Evolutionary conservation across 768 basidiomycete species (phyloP).

Genomic region (Tremella mesenterica): DNA sequence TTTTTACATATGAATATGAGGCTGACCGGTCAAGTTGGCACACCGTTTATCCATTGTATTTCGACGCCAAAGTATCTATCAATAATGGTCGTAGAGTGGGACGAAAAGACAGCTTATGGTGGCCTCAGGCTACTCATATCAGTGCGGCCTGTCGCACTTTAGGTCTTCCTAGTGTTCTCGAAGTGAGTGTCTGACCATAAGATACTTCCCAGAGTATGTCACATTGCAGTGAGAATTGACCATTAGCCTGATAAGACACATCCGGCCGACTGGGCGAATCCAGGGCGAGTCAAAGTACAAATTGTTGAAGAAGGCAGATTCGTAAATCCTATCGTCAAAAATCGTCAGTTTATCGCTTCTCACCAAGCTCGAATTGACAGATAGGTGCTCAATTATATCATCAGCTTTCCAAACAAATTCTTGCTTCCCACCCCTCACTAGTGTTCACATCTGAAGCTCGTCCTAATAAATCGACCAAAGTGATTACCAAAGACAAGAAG

Average conservation of each 20-base stretch:
- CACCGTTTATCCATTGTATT: slow-evolving; percentile 90
- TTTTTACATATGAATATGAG: background rate
- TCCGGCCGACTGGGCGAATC: slow-evolving; percentile 97
- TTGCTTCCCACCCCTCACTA: slow-evolving; percentile 21
- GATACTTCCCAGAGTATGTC: background rate
- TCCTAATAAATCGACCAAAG: slow-evolving; percentile 38
- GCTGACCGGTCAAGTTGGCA: slow-evolving; percentile 61
- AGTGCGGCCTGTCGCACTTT: slow-evolving; percentile 70
- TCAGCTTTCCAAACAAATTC: slow-evolving; percentile 35
- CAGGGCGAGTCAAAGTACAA: slow-evolving; percentile 84
- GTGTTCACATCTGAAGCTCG: slow-evolving; percentile 3
- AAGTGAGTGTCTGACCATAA: slow-evolving; percentile 49
- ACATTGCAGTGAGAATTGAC: too few relatives aligned
- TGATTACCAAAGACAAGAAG: too few relatives aligned
- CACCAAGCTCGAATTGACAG: slow-evolving; percentile 74
- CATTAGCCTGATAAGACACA: slow-evolving; percentile 63
- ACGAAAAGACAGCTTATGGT: slow-evolving; percentile 75
- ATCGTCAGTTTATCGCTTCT: slow-evolving; percentile 54
- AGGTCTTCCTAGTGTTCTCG: slow-evolving; percentile 72
- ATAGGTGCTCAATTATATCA: slow-evolving; percentile 48
- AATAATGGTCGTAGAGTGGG: slow-evolving; percentile 74
- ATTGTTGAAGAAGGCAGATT: slow-evolving; percentile 38
- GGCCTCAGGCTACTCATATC: slow-evolving; percentile 90
- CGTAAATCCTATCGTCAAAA: slow-evolving; percentile 43
- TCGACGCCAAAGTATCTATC: slow-evolving; percentile 88